phyloP scores from a whole-genome alignment of 2,329 filamentous ascomycete species.

The Paecilomyces niveus region DNA sequence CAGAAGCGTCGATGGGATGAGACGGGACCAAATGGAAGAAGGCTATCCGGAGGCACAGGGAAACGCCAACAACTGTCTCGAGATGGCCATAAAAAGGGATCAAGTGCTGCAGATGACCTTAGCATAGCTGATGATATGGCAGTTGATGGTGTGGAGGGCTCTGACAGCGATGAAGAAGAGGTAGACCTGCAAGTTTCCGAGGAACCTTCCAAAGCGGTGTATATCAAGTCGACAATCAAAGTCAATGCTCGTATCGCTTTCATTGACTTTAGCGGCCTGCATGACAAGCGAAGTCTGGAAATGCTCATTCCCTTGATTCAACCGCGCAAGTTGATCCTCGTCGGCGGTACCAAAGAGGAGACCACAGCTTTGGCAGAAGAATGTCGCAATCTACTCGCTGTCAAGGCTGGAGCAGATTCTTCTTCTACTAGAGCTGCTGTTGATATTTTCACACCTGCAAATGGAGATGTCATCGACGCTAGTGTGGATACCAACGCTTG shows the following conservation, averaged over 20 bases:
- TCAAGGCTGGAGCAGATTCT: slow-evolving; percentile 25
- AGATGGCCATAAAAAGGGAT: slow-evolving; percentile 20
- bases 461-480: slow-evolving; percentile 72
- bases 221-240: slow-evolving; percentile 55
- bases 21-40: slow-evolving; percentile 37
- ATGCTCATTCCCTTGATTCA: slow-evolving; percentile 93
- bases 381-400: slow-evolving; percentile 60
- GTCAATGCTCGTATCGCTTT: slow-evolving; percentile 73
- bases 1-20: slow-evolving; percentile 96
- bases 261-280: slow-evolving; percentile 85
- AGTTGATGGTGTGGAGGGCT: slow-evolving; percentile 54
- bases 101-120: slow-evolving; percentile 45
- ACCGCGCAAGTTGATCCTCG: slow-evolving; percentile 88
- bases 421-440: slow-evolving; percentile 2
- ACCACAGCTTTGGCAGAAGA: slow-evolving; percentile 72
- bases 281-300: slow-evolving; percentile 87
- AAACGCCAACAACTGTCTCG: slow-evolving; percentile 53
- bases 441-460: slow-evolving; percentile 66
- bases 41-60: slow-evolving; percentile 39
- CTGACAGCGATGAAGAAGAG: slow-evolving; percentile 50
- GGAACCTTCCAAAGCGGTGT: slow-evolving; percentile 70
- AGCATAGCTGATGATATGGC: slow-evolving; percentile 34
- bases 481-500: slow-evolving; percentile 98
- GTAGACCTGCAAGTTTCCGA: slow-evolving; percentile 41
- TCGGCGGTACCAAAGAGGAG: slow-evolving; percentile 72